These are phyloP conservation scores for Trametes gibbosa DNA, from an alignment of 768 basidiomycete species.

Conservation along the genomic window DNA sequence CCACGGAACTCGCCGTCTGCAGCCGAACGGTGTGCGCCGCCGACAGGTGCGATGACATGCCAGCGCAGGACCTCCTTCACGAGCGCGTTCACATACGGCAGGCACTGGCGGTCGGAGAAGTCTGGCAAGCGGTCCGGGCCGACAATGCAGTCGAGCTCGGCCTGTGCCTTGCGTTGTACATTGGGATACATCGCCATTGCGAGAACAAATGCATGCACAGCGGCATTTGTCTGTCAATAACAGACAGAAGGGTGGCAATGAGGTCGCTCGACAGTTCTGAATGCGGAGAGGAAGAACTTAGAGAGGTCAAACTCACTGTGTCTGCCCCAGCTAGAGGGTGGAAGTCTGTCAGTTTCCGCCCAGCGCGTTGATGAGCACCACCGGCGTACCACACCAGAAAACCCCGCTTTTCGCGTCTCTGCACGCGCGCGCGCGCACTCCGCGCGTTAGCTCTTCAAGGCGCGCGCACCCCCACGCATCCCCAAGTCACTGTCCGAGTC, in stretches of 20 bases:
- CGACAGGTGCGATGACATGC: constrained; percentile 20
- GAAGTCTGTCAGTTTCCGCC: neutral
- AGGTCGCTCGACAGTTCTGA: neutral
- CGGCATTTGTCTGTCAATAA: constrained; percentile 23
- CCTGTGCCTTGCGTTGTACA: constrained; percentile 24
- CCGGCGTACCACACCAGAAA: too few species aligned
- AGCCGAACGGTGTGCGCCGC: constrained; percentile 13
- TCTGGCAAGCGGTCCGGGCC: constrained; percentile 13
- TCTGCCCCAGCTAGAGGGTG: neutral
- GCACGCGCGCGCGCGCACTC: too few species aligned
- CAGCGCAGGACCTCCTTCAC: constrained; percentile 24
- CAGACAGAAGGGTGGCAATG: neutral
- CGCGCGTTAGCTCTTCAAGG: too few species aligned
- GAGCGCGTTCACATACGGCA: constrained; percentile 24
- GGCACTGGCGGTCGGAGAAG: constrained; percentile 4
- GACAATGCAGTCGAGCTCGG: constrained; percentile 27
- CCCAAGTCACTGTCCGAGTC: too few species aligned
- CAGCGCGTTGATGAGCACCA: neutral
- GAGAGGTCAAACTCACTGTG: neutral
- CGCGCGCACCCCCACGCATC: too few species aligned
- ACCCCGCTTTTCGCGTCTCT: too few species aligned
- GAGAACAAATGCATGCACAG: constrained; percentile 24
- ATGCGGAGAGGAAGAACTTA: neutral
- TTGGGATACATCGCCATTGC: constrained; percentile 29
- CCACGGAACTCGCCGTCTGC: constrained; percentile 30